These are phyloP conservation scores for Rhynchosporium secalis DNA, from an alignment of 2,329 filamentous ascomycete genomes.

Conservation along the genomic window DNA sequence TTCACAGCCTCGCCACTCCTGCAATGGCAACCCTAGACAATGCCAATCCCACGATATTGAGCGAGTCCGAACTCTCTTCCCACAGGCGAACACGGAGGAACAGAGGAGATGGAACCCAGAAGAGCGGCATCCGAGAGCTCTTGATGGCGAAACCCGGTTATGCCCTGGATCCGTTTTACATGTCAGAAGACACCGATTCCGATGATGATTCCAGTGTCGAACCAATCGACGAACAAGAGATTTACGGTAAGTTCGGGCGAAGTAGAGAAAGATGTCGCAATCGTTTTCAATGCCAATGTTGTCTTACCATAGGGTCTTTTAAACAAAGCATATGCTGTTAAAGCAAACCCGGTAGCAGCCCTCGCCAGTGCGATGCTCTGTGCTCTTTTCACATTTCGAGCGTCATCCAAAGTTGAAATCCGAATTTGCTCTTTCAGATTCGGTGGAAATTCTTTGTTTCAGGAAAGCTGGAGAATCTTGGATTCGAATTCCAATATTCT, in stretches of 20 bases:
- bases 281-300: background rate
- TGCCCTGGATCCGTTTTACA: constrained; percentile 40
- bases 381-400: constrained; percentile 17
- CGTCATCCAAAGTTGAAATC: background rate
- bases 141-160: constrained; percentile 36
- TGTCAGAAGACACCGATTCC: constrained; percentile 39
- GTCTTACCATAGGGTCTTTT: background rate
- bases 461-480: constrained; percentile 15
- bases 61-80: constrained; percentile 82
- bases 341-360: background rate
- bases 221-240: constrained; percentile 94
- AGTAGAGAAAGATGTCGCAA: background rate
- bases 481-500: constrained; percentile 20
- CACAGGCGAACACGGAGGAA: constrained; percentile 59
- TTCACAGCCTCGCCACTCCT: constrained; percentile 1
- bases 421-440: constrained; percentile 9
- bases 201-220: constrained; percentile 68
- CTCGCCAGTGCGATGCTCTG: background rate
- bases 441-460: background rate
- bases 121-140: constrained; percentile 34
- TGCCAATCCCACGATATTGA: constrained; percentile 91
- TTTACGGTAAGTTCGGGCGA: constrained; percentile 66
- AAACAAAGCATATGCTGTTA: background rate
- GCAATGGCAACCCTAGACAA: constrained; percentile 54
- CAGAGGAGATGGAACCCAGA: constrained; percentile 44